A percentile compares a stretch with the other conserved stretches of the same genome.
Conservation (phyloP, 805 yeast genomes). For the Candida ulmi region DNA sequence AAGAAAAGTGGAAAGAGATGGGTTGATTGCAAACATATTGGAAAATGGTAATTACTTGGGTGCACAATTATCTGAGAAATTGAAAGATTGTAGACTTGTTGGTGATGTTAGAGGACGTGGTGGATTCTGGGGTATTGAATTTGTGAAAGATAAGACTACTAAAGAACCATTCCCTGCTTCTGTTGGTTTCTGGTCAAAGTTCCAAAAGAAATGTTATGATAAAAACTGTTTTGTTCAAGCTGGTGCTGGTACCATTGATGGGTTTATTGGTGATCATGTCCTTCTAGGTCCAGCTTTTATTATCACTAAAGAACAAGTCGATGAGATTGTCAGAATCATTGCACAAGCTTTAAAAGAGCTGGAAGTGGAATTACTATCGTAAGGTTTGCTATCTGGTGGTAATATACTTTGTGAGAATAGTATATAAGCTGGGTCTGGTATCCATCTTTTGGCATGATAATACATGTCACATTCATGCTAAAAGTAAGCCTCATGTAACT, state of each 20-base stretch:
- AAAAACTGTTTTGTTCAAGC: conserved; percentile 36
- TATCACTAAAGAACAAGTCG: conserved; percentile 28
- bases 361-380: conserved; percentile 4
- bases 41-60: conserved; percentile 37
- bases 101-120: conserved; percentile 48
- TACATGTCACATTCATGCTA: too few relatives aligned
- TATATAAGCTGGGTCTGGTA: too few relatives aligned
- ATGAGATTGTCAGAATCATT: conserved; percentile 25
- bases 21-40: conserved; percentile 31
- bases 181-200: conserved; percentile 19
- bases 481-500: too few relatives aligned
- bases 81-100: conserved; percentile 26
- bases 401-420: too few relatives aligned
- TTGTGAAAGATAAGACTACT: conserved; percentile 37
- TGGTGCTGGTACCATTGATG: conserved; percentile 22
- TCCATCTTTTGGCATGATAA: too few relatives aligned
- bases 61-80: conserved; percentile 21
- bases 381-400: too few relatives aligned
- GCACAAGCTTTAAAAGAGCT: conserved; percentile 4
- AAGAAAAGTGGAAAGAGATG: conserved; percentile 26
- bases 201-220: conserved; percentile 25
- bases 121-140: conserved; percentile 43
- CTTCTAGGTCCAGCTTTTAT: conserved; percentile 36
- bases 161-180: conserved; percentile 34
- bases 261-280: conserved; percentile 32